A percentile compares a stretch with the other conserved stretches of the same genome.
These are phyloP conservation scores for Thelephora ganbajun DNA, from an alignment of 768 basidiomycete genomes.

Conservation along the genomic window DNA sequence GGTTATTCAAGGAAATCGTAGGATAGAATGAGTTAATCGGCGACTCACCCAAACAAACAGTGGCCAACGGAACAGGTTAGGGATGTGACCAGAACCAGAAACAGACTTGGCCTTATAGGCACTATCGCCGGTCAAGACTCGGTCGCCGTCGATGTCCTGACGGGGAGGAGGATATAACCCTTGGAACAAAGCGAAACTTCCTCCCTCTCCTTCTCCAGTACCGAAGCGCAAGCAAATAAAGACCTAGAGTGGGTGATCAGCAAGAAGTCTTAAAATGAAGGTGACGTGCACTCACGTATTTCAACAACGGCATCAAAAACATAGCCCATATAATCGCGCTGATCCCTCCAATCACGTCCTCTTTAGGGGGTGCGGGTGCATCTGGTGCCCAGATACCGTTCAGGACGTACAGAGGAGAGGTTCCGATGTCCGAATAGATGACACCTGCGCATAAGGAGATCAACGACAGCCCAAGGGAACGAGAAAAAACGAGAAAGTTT, in stretches of 20 bases:
- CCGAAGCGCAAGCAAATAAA: slow-evolving; percentile 34
- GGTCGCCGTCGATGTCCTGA: slow-evolving; percentile 31
- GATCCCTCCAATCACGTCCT: slow-evolving; percentile 51
- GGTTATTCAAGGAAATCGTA: neutral
- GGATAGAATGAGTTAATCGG: neutral
- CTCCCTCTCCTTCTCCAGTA: slow-evolving; percentile 52
- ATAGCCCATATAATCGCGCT: slow-evolving; percentile 55
- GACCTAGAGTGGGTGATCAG: slow-evolving; percentile 19
- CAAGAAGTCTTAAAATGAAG: neutral
- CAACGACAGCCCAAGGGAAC: too few species aligned
- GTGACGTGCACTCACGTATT: slow-evolving; percentile 34
- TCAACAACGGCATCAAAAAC: slow-evolving; percentile 42
- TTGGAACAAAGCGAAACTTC: slow-evolving; percentile 50
- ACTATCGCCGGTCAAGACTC: slow-evolving; percentile 38
- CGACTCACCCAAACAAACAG: slow-evolving; percentile 39
- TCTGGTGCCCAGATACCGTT: slow-evolving; percentile 47
- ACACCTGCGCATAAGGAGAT: slow-evolving; percentile 15
- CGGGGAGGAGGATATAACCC: slow-evolving; percentile 40
- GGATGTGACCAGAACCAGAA: neutral
- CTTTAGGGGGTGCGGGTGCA: slow-evolving; percentile 32
- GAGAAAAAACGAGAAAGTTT: too few species aligned
- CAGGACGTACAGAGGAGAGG: slow-evolving; percentile 49
- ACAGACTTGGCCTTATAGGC: slow-evolving; percentile 4
- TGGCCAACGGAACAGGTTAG: slow-evolving; percentile 25
- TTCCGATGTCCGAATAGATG: slow-evolving; percentile 34